Conservation (phyloP, 768 basidiomycete genomes). For the Chlorophyllum brunneum region DNA sequence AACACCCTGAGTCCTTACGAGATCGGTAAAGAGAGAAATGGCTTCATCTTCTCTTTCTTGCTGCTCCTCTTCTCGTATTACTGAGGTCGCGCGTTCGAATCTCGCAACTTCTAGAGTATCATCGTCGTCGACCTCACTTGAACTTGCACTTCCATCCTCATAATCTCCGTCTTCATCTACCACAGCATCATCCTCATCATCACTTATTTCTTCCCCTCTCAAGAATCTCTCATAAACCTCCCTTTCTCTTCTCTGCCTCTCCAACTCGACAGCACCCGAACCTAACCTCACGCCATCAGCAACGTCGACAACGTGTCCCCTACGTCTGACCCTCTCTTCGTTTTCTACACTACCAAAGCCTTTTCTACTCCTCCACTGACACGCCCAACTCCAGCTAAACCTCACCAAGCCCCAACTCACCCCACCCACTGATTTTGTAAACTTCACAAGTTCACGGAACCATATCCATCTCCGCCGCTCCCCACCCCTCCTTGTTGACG, state of each 20-base stretch:
- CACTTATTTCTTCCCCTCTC: conserved; percentile 49
- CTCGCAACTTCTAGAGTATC: conserved; percentile 13
- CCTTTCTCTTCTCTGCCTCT: conserved; percentile 24
- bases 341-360: conserved; percentile 19
- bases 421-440: conserved; percentile 3
- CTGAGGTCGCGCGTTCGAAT: background rate
- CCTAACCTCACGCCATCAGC: background rate
- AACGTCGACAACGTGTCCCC: background rate
- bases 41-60: conserved; percentile 34
- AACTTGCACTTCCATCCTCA: conserved; percentile 23
- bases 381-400: conserved; percentile 7
- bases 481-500: conserved; percentile 28
- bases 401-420: conserved; percentile 6
- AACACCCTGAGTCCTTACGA: conserved; percentile 27
- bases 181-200: conserved; percentile 33
- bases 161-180: conserved; percentile 29
- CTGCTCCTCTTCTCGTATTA: conserved; percentile 10
- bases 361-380: conserved; percentile 9
- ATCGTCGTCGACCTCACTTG: conserved; percentile 18
- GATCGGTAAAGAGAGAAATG: conserved; percentile 49
- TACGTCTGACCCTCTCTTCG: conserved; percentile 15
- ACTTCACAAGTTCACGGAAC: conserved; percentile 2
- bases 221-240: conserved; percentile 55
- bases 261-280: conserved; percentile 15
- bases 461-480: conserved; percentile 24